These are phyloP conservation scores for Raffaelea arxii DNA, from an alignment of 2,329 filamentous ascomycete species.

Conservation along the genomic window DNA sequence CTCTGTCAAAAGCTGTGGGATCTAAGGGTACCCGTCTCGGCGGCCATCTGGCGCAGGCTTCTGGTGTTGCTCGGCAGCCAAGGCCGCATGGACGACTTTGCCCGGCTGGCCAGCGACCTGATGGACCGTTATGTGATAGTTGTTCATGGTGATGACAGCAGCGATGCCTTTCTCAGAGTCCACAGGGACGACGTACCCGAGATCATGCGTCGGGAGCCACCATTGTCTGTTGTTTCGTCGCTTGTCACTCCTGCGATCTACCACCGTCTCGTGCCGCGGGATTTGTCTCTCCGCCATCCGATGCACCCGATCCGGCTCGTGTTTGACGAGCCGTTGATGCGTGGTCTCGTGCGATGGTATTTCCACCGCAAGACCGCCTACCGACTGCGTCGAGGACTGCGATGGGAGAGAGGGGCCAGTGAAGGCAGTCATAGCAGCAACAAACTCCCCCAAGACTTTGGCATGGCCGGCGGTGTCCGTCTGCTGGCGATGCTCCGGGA, in stretches of 20 bases:
- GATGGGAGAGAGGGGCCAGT: neutral
- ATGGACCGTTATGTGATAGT: slow-evolving; percentile 25
- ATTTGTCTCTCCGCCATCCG: slow-evolving; percentile 29
- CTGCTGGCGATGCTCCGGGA: slow-evolving; percentile 23
- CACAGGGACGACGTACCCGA: slow-evolving; percentile 33
- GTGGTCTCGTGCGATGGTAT: slow-evolving; percentile 23
- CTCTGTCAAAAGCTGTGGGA: slow-evolving; percentile 26
- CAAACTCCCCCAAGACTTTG: slow-evolving; percentile 11
- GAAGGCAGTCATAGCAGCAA: neutral
- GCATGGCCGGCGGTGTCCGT: slow-evolving; percentile 21
- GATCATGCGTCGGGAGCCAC: slow-evolving; percentile 17
- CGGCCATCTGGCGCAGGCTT: slow-evolving; percentile 32
- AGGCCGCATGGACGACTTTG: slow-evolving; percentile 34
- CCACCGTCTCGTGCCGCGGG: slow-evolving; percentile 25
- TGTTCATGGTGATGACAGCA: too few relatives aligned
- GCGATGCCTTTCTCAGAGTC: slow-evolving; percentile 19
- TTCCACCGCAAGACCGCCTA: slow-evolving; percentile 28
- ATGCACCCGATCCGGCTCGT: slow-evolving; percentile 38
- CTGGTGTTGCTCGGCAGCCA: slow-evolving; percentile 33
- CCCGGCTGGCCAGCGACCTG: slow-evolving; percentile 32
- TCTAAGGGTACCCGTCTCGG: slow-evolving; percentile 29
- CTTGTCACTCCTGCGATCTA: too few relatives aligned
- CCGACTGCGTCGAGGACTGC: slow-evolving; percentile 1
- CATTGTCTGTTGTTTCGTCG: neutral
- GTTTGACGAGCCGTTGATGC: slow-evolving; percentile 23